Evolutionary conservation across 2,329 filamentous ascomycete species (phyloP), one percentile per base, ranked within the genome.

Genomic region (Colletotrichum magnum): DNA sequence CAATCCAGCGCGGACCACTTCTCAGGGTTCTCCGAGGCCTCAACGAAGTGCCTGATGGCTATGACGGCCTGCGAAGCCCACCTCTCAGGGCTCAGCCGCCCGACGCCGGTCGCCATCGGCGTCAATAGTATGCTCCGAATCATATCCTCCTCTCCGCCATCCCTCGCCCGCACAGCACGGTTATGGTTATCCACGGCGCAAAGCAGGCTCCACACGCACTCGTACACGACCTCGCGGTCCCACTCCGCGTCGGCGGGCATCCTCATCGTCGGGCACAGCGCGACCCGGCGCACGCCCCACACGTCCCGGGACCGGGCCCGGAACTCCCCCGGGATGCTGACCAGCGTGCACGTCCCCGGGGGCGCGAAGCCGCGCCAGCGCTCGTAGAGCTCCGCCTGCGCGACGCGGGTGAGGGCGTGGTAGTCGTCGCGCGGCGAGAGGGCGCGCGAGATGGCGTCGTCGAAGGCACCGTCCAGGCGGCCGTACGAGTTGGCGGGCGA

Each of bases 401-500:
- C 84, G 6, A 79, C 81, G 6, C 76, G 74, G 0, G 86, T 88
- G 1, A 88, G 79, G 1, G 84, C 84, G 21, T 79, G 71, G 71
- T 87, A 88, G 60, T 84, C 79, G 26, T 81, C 73, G 4, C 70
- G 69, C 0, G 84, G 85, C 1, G 83, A 82, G 68, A 87, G 83
- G 12, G 80, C 79, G 39, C 80, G 79, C 0, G 85, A 87, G 63
- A 88, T 85, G 26, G 86, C 86, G 71, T 87, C 83, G 75, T 88
- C 86, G 70, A 88, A 89, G 56, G 81, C 84, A 32, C 87, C 87
- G 70, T 88, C 86, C 1, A 89, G 80, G 1, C 81, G 80, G 32
- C 81, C 86, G 73, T 87, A 88, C 1, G 85, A 87, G 72, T 88
- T 88, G 50, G 86, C 85, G 0, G 86, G 86, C 1, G 86, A 88